Percentiles rank a stretch among this genome's conserved stretches.
These are phyloP conservation scores for Infundibulicybe gibba DNA, from an alignment of 768 basidiomycete species.

Conservation along the genomic window DNA sequence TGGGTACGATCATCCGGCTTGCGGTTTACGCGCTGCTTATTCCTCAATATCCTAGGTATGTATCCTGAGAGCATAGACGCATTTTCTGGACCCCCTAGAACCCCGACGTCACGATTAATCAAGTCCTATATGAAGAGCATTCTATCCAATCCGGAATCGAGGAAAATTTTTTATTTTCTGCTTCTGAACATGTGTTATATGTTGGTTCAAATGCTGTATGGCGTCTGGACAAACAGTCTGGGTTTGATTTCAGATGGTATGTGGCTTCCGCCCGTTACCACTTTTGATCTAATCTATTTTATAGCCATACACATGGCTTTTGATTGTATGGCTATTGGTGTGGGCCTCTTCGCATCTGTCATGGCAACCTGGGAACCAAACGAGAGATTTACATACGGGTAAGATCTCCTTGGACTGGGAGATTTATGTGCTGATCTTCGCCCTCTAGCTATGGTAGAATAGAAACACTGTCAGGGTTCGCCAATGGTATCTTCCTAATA, in stretches of 20 bases:
- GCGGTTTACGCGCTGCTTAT: neutral
- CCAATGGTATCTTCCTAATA: slow-evolving; percentile 93
- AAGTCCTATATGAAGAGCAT: slow-evolving; percentile 86
- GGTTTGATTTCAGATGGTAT: slow-evolving; percentile 95
- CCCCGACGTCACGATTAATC: slow-evolving; percentile 49
- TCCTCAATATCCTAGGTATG: slow-evolving; percentile 37
- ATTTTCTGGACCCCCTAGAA: slow-evolving; percentile 39
- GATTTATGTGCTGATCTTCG: slow-evolving; percentile 1
- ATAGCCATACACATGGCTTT: slow-evolving; percentile 99
- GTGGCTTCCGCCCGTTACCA: slow-evolving; percentile 3
- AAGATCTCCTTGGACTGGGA: slow-evolving; percentile 15
- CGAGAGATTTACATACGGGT: slow-evolving; percentile 95
- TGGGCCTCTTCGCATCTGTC: slow-evolving; percentile 92
- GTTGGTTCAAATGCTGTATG: slow-evolving; percentile 96
- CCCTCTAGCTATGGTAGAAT: slow-evolving; percentile 81
- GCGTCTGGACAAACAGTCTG: slow-evolving; percentile 95
- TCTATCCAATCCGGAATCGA: slow-evolving; percentile 85
- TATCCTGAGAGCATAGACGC: slow-evolving; percentile 44
- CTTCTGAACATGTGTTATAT: slow-evolving; percentile 94
- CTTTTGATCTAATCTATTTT: slow-evolving; percentile 4
- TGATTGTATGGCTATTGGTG: slow-evolving; percentile 95
- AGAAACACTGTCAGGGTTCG: slow-evolving; percentile 96
- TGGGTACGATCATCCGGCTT: slow-evolving; percentile 39
- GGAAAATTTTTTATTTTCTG: slow-evolving; percentile 96
- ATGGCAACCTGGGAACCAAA: slow-evolving; percentile 99